These are phyloP conservation scores for Backusella tarrabulga DNA, from an alignment of 192 early-diverging fungal species.

Conservation along the genomic window DNA sequence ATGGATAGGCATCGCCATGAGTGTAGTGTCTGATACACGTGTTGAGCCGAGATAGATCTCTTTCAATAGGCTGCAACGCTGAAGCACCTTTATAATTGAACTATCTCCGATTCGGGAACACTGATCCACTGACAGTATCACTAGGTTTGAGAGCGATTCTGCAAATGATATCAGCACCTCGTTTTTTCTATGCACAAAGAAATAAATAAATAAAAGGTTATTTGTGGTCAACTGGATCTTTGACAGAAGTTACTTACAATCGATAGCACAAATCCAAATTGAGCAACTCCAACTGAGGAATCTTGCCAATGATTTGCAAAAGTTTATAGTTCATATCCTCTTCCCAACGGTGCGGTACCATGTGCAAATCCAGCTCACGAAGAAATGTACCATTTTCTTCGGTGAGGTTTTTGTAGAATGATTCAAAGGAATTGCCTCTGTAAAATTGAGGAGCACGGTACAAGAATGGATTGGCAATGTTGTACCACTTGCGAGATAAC, in stretches of 20 bases:
- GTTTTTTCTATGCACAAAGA: not conserved
- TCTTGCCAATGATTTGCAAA: not conserved
- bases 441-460: conserved; percentile 3
- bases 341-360: conserved; percentile 9
- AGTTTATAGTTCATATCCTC: not conserved
- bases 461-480: not conserved
- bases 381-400: not conserved
- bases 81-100: not conserved
- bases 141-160: not conserved
- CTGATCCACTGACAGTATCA: conserved; percentile 11
- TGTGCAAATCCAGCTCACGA: not conserved
- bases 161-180: not conserved
- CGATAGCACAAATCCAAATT: conserved; percentile 8
- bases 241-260: not conserved
- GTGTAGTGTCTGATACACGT: not conserved
- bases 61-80: not conserved
- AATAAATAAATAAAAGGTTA: not conserved
- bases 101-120: not conserved
- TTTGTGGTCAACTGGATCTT: not conserved
- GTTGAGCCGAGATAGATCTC: conserved; percentile 1
- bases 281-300: not conserved
- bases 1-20: not conserved
- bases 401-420: not conserved
- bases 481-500: not conserved
- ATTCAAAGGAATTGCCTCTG: not conserved